These are phyloP conservation scores for Funneliformis caledonium DNA, from an alignment of 371 early-diverging fungal genomes.

Conservation along the genomic window DNA sequence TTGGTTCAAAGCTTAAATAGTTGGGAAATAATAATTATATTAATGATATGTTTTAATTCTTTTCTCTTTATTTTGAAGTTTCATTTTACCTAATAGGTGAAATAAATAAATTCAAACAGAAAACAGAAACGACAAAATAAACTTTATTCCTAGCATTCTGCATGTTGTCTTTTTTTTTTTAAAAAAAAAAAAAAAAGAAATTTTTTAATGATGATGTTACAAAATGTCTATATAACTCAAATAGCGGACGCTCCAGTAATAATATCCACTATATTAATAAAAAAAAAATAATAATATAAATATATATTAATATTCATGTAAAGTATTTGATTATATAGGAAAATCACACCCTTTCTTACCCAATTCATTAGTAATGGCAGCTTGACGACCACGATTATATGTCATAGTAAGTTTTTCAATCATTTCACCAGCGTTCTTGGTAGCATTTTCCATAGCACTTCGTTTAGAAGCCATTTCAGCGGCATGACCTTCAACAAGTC, in stretches of 20 bases:
- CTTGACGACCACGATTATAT: slow-evolving; percentile 96
- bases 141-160: neutral
- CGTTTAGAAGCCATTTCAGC: slow-evolving; percentile 97
- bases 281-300: slow-evolving; percentile 21
- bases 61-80: neutral
- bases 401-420: slow-evolving; percentile 75
- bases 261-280: slow-evolving; percentile 73
- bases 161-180: neutral
- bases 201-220: neutral
- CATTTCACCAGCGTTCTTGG: slow-evolving; percentile 96
- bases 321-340: neutral
- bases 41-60: neutral
- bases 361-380: slow-evolving; percentile 96
- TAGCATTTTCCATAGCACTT: slow-evolving; percentile 99
- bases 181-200: neutral
- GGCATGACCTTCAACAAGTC: slow-evolving; percentile 95
- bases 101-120: neutral
- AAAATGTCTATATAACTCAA: slow-evolving; percentile 49
- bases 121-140: neutral
- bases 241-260: slow-evolving; percentile 94
- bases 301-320: neutral
- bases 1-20: neutral
- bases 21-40: neutral
- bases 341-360: slow-evolving; percentile 50
- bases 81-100: neutral